Percentiles rank a stretch among this genome's conserved stretches.
phyloP scores from a whole-genome alignment of 352 stramenopile species.

The Globisporangium viniferum region DNA sequence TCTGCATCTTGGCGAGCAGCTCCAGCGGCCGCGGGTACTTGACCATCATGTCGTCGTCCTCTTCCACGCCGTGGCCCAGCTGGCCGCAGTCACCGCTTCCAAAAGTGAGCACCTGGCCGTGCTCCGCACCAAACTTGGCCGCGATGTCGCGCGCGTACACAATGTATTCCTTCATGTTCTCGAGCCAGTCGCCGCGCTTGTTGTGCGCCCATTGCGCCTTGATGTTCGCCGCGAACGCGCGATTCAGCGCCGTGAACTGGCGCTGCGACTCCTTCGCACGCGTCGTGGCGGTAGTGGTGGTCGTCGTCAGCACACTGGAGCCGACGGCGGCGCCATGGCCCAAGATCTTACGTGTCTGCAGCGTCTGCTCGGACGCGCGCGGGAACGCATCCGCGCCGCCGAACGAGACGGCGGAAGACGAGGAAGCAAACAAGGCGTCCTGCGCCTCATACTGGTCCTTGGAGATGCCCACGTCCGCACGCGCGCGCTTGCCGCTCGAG shows the following conservation, averaged over 20 bases:
- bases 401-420: slow-evolving; percentile 1
- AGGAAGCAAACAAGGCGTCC: slow-evolving; percentile 6
- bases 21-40: slow-evolving; percentile 59
- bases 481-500: slow-evolving; percentile 47
- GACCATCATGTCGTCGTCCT: slow-evolving; percentile 76
- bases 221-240: slow-evolving; percentile 57
- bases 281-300: slow-evolving; percentile 20
- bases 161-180: slow-evolving; percentile 83
- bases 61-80: slow-evolving; percentile 87
- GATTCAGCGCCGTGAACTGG: slow-evolving; percentile 67
- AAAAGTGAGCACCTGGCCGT: slow-evolving; percentile 72
- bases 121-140: slow-evolving; percentile 46
- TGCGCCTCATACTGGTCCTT: slow-evolving; percentile 71
- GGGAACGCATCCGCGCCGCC: slow-evolving; percentile 20
- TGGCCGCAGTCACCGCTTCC: slow-evolving; percentile 92
- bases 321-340: neutral
- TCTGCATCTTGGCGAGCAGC: slow-evolving; percentile 35
- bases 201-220: slow-evolving; percentile 68
- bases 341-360: slow-evolving; percentile 48
- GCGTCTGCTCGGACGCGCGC: slow-evolving; percentile 42
- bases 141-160: slow-evolving; percentile 60
- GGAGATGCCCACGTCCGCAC: slow-evolving; percentile 62
- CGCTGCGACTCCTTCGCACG: slow-evolving; percentile 40
- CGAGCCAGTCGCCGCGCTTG: slow-evolving; percentile 53
- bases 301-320: neutral